These are phyloP conservation scores for Emmonsiellopsis sp. DNA, from an alignment of 2,329 filamentous ascomycete species.

Conservation along the genomic window DNA sequence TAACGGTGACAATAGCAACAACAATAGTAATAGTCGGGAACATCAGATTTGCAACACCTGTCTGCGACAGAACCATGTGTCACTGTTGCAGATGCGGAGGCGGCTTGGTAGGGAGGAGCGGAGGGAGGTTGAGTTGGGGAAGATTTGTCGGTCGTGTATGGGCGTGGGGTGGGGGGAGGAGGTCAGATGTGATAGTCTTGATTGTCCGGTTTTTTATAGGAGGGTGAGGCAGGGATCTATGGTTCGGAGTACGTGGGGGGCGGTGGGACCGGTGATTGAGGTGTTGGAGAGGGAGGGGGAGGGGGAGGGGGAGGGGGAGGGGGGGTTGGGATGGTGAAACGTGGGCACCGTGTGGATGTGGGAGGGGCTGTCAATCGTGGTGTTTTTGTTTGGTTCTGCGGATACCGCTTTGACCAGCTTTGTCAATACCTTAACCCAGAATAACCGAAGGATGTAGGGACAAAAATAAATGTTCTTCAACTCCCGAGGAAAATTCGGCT, in stretches of 20 bases:
- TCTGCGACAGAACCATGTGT: constrained; percentile 38
- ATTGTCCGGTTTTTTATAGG: constrained; percentile 83
- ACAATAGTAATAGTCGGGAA: constrained; percentile 17
- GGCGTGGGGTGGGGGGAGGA: constrained; percentile 63
- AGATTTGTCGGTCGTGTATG: constrained; percentile 72
- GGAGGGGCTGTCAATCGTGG: not conserved
- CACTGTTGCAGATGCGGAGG: constrained; percentile 55
- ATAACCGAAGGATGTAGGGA: too few species aligned
- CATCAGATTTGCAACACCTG: constrained; percentile 34
- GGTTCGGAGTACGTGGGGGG: constrained; percentile 28
- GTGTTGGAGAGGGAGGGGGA: constrained; percentile 27
- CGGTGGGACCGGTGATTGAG: constrained; percentile 28
- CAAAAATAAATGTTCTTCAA: too few species aligned
- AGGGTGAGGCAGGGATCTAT: constrained; percentile 29
- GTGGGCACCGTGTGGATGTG: not conserved
- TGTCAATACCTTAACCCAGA: too few species aligned
- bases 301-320: constrained; percentile 15
- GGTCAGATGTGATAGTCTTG: constrained; percentile 79
- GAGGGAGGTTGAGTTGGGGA: constrained; percentile 54
- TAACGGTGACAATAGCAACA: not conserved
- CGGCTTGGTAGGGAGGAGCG: constrained; percentile 56
- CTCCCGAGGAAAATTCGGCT: too few species aligned
- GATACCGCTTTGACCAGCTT: too few species aligned
- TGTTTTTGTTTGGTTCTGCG: not conserved
- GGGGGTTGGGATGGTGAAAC: constrained; percentile 30